Conservation (phyloP, 1,284 basidiomycete genomes). For the Phlebopus sp. region DNA sequence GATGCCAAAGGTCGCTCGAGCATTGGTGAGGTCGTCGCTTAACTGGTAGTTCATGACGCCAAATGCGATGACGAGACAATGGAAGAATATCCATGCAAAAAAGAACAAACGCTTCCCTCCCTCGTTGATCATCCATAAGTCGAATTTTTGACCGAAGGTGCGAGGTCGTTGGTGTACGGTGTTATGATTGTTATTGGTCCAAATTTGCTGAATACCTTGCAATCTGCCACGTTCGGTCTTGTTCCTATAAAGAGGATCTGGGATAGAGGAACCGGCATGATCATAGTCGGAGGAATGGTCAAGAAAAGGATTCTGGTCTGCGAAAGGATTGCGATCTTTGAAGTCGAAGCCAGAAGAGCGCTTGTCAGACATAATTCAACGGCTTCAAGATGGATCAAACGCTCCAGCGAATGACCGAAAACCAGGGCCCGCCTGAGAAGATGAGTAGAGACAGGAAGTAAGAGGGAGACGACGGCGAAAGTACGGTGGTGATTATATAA, state of each 20-base stretch:
- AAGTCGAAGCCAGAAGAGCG: conserved; percentile 71
- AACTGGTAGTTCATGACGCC: conserved; percentile 75
- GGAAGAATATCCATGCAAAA: conserved; percentile 71
- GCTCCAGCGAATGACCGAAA: conserved; percentile 33
- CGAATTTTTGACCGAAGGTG: conserved; percentile 46
- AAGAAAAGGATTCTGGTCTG: conserved; percentile 50
- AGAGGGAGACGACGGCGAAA: conserved; percentile 12
- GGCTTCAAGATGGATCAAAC: conserved; percentile 8
- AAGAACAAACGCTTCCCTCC: conserved; percentile 78
- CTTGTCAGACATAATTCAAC: conserved; percentile 36
- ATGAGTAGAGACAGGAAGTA: conserved; percentile 32
- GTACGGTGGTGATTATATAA: not conserved
- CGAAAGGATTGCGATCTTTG: conserved; percentile 54
- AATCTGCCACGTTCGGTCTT: conserved; percentile 74
- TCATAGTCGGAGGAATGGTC: conserved; percentile 20
- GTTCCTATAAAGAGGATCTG: conserved; percentile 63
- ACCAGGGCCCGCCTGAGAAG: conserved; percentile 50
- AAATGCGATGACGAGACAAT: conserved; percentile 68
- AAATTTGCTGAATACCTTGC: conserved; percentile 71
- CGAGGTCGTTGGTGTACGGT: conserved; percentile 32
- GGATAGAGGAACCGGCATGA: conserved; percentile 15
- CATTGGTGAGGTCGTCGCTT: conserved; percentile 71
- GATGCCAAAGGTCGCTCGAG: conserved; percentile 66
- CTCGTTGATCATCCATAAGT: conserved; percentile 89
- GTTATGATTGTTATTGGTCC: conserved; percentile 32